Evolutionary conservation across 208 protist species (phyloP).

Genomic region (Crithidia sp.): DNA sequence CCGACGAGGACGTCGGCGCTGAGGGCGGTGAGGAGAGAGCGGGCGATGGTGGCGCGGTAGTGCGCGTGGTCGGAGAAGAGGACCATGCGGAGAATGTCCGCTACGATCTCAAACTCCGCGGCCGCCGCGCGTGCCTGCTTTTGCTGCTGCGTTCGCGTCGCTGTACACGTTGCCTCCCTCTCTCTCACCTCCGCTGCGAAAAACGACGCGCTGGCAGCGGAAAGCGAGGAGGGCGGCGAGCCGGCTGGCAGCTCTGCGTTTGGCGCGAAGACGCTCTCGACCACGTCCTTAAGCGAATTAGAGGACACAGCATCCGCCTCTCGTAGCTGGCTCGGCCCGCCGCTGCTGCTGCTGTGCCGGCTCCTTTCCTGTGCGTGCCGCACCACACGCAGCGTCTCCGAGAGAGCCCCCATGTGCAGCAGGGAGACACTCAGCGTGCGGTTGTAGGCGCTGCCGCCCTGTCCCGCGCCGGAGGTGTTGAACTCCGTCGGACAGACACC

Average conservation of each 20-base stretch:
- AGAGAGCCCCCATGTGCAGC: constrained; percentile 34
- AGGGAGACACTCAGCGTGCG: constrained; percentile 20
- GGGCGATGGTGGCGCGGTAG: constrained; percentile 60
- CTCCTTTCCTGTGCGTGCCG: constrained; percentile 1
- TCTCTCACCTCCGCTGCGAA: too few relatives aligned
- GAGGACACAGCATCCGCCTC: neutral
- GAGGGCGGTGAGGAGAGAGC: constrained; percentile 53
- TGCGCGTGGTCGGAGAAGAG: constrained; percentile 81
- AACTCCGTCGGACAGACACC: constrained; percentile 23
- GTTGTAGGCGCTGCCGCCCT: constrained; percentile 36
- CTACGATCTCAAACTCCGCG: constrained; percentile 38
- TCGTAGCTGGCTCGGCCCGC: too few relatives aligned
- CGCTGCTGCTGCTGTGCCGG: neutral
- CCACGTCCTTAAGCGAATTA: constrained; percentile 9
- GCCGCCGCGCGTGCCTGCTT: constrained; percentile 3
- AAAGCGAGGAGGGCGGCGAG: too few relatives aligned
- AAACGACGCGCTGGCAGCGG: too few relatives aligned
- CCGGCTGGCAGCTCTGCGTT: constrained; percentile 5
- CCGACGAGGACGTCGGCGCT: constrained; percentile 21
- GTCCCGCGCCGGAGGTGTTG: constrained; percentile 6
- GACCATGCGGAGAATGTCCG: constrained; percentile 79
- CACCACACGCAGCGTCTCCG: constrained; percentile 28
- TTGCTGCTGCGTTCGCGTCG: neutral
- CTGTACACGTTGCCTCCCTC: neutral
- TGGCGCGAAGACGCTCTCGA: constrained; percentile 32